Evolutionary conservation across 2,329 filamentous ascomycete genomes (phyloP), one percentile per base, ranked within the genome.

Genomic region (Fusarium succisae): DNA sequence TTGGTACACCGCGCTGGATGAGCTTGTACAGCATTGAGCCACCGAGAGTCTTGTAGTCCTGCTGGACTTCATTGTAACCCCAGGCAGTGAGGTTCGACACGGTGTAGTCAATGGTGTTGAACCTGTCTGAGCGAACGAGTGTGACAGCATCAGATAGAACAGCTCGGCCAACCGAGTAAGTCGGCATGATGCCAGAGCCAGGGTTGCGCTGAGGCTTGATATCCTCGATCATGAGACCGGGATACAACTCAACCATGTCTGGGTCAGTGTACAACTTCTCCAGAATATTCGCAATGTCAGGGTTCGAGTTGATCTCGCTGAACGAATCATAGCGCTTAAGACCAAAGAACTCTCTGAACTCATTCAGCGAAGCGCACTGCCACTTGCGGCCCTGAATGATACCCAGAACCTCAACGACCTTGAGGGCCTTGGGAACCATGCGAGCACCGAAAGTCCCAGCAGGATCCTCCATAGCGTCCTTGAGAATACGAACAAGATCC

Each of bases 191-290:
- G 6, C 76, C 76, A 28, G 69, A 69, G 85, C 89, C 88, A 2
- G 89, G 84, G 48, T 83, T 80, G 64, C 86, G 85, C 2, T 83
- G 82, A 2, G 84, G 83, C 77, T 91, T 90, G 37, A 84, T 82
- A 59, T 89, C 86, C 77, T 91, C 90, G n/a, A 88, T 83, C 69
- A 93, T 87, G 4, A 93, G 81, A 15, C 92, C 92, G 1, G 91
- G 91, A 76, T 93, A 93, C 11, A 93, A 84, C 77, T 94, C 92
- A 18, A 94, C 89, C 78, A 88, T 88, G 72, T 92, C 91, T 0
- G 90, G 90, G 54, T 91, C 85, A 28, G 87, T 86, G 80, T 92
- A 92, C 18, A 92, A 82, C 72, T 88, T 85, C 68, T 88, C 86
- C 8, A 92, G 84, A 13, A 86, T 82, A 35, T 86, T 82, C 4